Evolutionary conservation across 2,329 filamentous ascomycete species (phyloP).

Genomic region (Fusarium multiceps): DNA sequence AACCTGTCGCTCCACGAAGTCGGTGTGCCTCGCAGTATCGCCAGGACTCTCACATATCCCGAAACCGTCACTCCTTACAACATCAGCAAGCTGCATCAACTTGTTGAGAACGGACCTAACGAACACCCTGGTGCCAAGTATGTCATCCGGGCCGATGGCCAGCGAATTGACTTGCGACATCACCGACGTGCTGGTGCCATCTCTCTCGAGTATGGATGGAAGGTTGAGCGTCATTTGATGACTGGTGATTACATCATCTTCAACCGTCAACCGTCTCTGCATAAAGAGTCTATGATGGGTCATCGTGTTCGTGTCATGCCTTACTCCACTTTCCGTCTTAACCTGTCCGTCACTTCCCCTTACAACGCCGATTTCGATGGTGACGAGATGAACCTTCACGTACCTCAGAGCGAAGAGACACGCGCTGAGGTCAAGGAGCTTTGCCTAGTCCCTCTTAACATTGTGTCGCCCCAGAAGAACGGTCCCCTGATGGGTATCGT

Average conservation of each 20-base stretch:
- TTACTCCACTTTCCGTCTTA: slow-evolving; percentile 97
- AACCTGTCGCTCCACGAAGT: slow-evolving; percentile 97
- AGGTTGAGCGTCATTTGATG: slow-evolving; percentile 95
- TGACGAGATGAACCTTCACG: slow-evolving; percentile 99
- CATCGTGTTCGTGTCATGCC: slow-evolving; percentile 98
- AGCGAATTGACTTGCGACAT: slow-evolving; percentile 93
- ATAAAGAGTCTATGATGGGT: slow-evolving; percentile 99
- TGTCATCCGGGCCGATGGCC: slow-evolving; percentile 92
- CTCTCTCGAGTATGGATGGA: slow-evolving; percentile 94
- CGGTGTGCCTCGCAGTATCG: slow-evolving; percentile 93
- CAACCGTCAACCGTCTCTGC: slow-evolving; percentile 98
- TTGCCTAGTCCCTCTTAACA: slow-evolving; percentile 97
- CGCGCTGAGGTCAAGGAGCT: slow-evolving; percentile 93
- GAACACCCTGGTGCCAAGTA: slow-evolving; percentile 97
- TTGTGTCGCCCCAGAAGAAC: slow-evolving; percentile 97
- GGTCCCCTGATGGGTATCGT: slow-evolving; percentile 99
- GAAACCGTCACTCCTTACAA: slow-evolving; percentile 99
- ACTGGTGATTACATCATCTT: slow-evolving; percentile 99
- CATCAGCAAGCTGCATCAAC: slow-evolving; percentile 87
- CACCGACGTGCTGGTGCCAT: slow-evolving; percentile 90
- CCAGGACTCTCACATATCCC: slow-evolving; percentile 91
- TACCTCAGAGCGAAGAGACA: slow-evolving; percentile 96
- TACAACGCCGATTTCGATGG: slow-evolving; percentile 99
- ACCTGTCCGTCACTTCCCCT: slow-evolving; percentile 95
- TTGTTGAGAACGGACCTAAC: slow-evolving; percentile 93